Percentiles rank a stretch among this genome's conserved stretches.
These are phyloP conservation scores for Plenodomus lindquistii DNA, from an alignment of 2,329 filamentous ascomycete genomes.

Conservation along the genomic window DNA sequence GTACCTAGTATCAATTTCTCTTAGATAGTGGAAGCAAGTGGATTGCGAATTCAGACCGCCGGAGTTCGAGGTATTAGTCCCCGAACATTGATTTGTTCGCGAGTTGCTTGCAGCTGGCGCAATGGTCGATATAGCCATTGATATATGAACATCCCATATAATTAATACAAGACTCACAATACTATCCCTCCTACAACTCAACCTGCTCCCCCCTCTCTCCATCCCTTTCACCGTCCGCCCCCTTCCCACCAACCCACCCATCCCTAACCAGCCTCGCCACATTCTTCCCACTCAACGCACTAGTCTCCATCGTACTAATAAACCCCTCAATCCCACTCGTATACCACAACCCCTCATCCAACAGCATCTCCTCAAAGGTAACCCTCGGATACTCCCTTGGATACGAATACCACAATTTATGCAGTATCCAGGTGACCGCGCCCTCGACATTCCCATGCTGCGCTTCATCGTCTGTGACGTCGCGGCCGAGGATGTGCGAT, in stretches of 20 bases:
- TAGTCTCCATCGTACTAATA: constrained; percentile 98
- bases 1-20: too few relatives aligned
- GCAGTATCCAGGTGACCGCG: constrained; percentile 37
- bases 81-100: too few relatives aligned
- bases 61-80: too few relatives aligned
- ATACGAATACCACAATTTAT: constrained; percentile 78
- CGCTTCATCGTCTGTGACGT: constrained; percentile 35
- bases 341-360: constrained; percentile 69
- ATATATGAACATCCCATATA: neutral
- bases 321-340: constrained; percentile 81
- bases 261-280: constrained; percentile 73
- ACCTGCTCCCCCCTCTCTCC: neutral
- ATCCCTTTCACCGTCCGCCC: neutral
- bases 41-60: too few relatives aligned
- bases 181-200: neutral
- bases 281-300: constrained; percentile 86
- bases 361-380: constrained; percentile 79
- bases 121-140: too few relatives aligned
- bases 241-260: constrained; percentile 49
- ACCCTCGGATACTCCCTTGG: constrained; percentile 82
- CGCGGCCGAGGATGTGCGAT: constrained; percentile 50
- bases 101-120: too few relatives aligned
- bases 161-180: neutral
- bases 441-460: constrained; percentile 38
- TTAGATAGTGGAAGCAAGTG: too few relatives aligned